Conservation (phyloP, 2,329 filamentous ascomycete species). For the Talaromyces piceae region DNA sequence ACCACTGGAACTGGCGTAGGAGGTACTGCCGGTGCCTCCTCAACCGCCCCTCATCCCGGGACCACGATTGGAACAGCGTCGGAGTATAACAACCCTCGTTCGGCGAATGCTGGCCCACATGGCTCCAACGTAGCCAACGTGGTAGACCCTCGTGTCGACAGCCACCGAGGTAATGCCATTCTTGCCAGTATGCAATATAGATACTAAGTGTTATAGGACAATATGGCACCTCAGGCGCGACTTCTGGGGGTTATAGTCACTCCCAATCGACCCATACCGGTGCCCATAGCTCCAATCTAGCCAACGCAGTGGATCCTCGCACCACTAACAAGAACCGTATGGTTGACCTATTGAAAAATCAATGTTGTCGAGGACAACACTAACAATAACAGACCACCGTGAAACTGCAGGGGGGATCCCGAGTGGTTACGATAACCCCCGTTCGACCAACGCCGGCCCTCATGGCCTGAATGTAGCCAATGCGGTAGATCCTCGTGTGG, state of each 20-base stretch:
- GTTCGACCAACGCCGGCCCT: conserved; percentile 30
- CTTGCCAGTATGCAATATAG: neutral
- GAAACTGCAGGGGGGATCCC: neutral
- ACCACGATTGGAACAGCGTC: conserved; percentile 10
- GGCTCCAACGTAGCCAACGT: conserved; percentile 33
- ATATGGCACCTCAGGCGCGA: conserved; percentile 15
- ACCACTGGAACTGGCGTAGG: conserved; percentile 1
- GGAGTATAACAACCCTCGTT: conserved; percentile 13
- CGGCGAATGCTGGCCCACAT: conserved; percentile 31
- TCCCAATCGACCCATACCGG: conserved; percentile 27
- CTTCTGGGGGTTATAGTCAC: conserved; percentile 8
- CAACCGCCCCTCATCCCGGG: conserved; percentile 15
- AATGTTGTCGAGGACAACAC: neutral
- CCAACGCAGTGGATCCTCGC: conserved; percentile 31
- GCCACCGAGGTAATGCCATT: conserved; percentile 14
- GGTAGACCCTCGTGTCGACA: conserved; percentile 26
- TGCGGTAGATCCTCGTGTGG: conserved; percentile 33
- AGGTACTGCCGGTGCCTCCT: conserved; percentile 17
- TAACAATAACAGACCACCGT: neutral
- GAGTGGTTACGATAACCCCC: conserved; percentile 5
- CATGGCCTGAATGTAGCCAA: conserved; percentile 27
- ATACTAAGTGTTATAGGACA: conserved; percentile 4
- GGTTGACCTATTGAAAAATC: neutral
- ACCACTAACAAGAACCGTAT: conserved; percentile 22
- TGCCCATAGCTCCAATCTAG: conserved; percentile 28